These are phyloP conservation scores for Lophiotrema nucula DNA, from an alignment of 495 filamentous ascomycete species.

Conservation along the genomic window DNA sequence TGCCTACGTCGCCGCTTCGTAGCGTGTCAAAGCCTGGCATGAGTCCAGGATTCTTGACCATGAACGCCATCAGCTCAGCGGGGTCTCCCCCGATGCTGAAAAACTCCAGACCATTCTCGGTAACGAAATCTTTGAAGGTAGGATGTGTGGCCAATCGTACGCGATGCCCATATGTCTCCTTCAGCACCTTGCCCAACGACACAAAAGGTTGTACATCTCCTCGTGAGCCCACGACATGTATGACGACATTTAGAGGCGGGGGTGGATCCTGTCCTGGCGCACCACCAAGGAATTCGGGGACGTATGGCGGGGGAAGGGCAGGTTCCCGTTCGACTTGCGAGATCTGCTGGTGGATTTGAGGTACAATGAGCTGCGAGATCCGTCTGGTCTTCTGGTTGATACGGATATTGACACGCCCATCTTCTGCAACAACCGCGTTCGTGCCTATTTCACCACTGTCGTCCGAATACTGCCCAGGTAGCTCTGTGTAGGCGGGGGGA, in stretches of 20 bases:
- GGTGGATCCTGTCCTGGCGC: slow-evolving; percentile 56
- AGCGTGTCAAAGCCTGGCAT: slow-evolving; percentile 47
- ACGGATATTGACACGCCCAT: slow-evolving; percentile 73
- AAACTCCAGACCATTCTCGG: slow-evolving; percentile 57
- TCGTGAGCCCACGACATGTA: slow-evolving; percentile 54
- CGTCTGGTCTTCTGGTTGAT: slow-evolving; percentile 64
- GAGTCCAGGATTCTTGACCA: slow-evolving; percentile 48
- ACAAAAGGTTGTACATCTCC: slow-evolving; percentile 58
- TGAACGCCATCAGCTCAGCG: slow-evolving; percentile 60
- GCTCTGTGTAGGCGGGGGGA: slow-evolving; percentile 53
- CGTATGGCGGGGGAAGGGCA: slow-evolving; percentile 56
- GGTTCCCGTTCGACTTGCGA: slow-evolving; percentile 43
- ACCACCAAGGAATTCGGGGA: slow-evolving; percentile 61
- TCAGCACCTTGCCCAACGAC: slow-evolving; percentile 52
- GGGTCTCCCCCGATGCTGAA: slow-evolving; percentile 65
- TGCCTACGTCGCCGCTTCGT: slow-evolving; percentile 43
- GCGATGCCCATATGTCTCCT: slow-evolving; percentile 48
- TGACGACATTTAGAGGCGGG: slow-evolving; percentile 50
- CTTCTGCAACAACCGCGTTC: slow-evolving; percentile 54
- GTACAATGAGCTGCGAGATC: slow-evolving; percentile 64
- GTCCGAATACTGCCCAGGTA: slow-evolving; percentile 50
- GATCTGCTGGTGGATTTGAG: slow-evolving; percentile 62
- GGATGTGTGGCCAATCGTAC: slow-evolving; percentile 65
- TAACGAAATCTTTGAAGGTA: slow-evolving; percentile 58
- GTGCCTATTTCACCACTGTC: slow-evolving; percentile 55